Evolutionary conservation across 108 stramenopile species (phyloP).

Genomic region (Pseudonitzschia delicatissima): DNA sequence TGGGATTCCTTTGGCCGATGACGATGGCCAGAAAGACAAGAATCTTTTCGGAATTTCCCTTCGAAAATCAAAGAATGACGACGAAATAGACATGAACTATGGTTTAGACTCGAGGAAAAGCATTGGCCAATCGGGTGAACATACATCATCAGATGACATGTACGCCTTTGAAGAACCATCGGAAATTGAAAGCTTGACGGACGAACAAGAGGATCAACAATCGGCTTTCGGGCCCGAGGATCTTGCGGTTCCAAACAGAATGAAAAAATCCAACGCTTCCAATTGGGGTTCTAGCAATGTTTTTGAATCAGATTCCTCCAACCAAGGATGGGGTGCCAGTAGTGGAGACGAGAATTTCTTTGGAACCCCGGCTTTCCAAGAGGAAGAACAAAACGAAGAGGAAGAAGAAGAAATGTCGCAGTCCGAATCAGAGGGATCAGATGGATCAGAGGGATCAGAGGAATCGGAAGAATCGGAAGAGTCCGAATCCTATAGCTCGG

Average conservation of each 20-base stretch:
- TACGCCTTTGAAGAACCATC: conserved; percentile 36
- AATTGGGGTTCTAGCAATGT: conserved; percentile 26
- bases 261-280: conserved; percentile 3
- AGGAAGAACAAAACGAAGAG: conserved; percentile 3
- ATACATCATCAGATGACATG: not conserved
- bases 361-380: conserved; percentile 9
- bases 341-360: conserved; percentile 29
- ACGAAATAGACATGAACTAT: conserved; percentile 13
- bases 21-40: conserved; percentile 16
- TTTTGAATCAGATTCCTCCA: conserved; percentile 14
- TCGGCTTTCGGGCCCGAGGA: conserved; percentile 12
- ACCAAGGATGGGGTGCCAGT: conserved; percentile 22
- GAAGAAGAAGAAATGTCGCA: conserved; percentile 18
- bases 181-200: conserved; percentile 7
- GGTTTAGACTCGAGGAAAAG: conserved; percentile 15
- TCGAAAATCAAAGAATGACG: conserved; percentile 13
- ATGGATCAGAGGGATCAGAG: no score
- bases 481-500: conserved; percentile 28
- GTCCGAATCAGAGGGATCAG: no score
- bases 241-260: no score
- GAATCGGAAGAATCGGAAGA: no score
- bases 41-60: conserved; percentile 34
- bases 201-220: conserved; percentile 15
- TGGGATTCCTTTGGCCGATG: conserved; percentile 4
- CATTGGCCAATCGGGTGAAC: conserved; percentile 2